Evolutionary conservation across 2,329 filamentous ascomycete species (phyloP), one percentile per base, ranked within the genome.

Genomic region (Pseudogymnoascus sp.): DNA sequence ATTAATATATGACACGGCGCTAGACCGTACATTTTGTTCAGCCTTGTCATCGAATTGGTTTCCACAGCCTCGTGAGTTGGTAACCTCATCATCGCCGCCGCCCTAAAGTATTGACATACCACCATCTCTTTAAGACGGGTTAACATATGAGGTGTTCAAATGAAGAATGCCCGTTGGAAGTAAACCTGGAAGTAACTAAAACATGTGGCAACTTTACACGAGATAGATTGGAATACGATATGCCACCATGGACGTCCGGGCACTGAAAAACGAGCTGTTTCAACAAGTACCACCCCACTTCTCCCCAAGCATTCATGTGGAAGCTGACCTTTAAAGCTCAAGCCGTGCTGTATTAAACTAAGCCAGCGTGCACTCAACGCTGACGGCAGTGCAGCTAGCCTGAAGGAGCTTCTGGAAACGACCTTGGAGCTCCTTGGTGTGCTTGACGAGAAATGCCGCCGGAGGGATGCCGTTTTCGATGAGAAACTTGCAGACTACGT

Each of bases 131-230:
- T 5, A 25, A 49, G 22, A 16, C 45, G 45, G 45, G 28, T 52
- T 30, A 52, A 30, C 45, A 52, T 52, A 52, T n/a, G n/a, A 55
- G 25, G 45, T 12, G n/a, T 6, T 55, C 8, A 12, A 30, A 52
- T 52, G 8, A 52, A 14, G 14, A 52, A 52, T 92, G 86, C 74
- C 85, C 87, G 65, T 72, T 77, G 73, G 73, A 83, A 73, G 71
- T 79, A 33, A 83, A 88, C 61, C 86, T 83, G 8, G 80, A 86
- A n/a, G 88, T 87, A 25, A 85, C 91, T 35, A 86, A 89, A 62
- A 87, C 84, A 74, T 97, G 93, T 92, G 95, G 91, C 84, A 84
- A 84, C 69, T 97, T 92, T 92, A 87, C 97, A 72, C 90, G 87
- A 2, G 82, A 87, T 72, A 85, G 87, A 71, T 77, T 95, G 69